Percentiles rank a stretch among this genome's conserved stretches.
phyloP scores from a whole-genome alignment of 768 basidiomycete species.

The Leccinellum luteum region DNA sequence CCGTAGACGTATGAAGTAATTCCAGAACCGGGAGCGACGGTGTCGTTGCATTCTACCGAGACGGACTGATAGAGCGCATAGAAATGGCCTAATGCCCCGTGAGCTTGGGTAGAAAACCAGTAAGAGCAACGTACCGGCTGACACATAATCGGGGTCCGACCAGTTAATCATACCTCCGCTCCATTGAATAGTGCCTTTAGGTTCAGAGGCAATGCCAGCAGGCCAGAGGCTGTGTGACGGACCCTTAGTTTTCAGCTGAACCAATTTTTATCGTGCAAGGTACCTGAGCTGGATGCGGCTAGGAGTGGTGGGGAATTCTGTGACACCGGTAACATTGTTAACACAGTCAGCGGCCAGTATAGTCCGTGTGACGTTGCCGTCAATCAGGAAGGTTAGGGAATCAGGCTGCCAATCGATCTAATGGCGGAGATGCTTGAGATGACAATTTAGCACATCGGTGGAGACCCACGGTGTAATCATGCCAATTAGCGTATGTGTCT shows the following conservation, averaged over 20 bases:
- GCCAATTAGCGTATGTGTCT: constrained; percentile 70
- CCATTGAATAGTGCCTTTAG: constrained; percentile 76
- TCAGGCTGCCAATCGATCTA: constrained; percentile 83
- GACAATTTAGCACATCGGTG: not conserved
- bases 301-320: constrained; percentile 73
- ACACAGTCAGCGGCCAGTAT: constrained; percentile 58
- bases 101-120: not conserved
- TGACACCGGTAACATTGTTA: constrained; percentile 49
- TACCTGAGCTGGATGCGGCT: constrained; percentile 79
- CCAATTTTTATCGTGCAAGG: not conserved
- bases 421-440: not conserved
- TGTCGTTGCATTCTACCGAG: constrained; percentile 60
- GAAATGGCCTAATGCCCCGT: constrained; percentile 54
- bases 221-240: constrained; percentile 62
- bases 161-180: constrained; percentile 82
- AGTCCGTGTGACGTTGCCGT: constrained; percentile 69
- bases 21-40: constrained; percentile 39
- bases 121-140: constrained; percentile 46
- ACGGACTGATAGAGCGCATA: constrained; percentile 63
- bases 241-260: constrained; percentile 3
- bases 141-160: constrained; percentile 70
- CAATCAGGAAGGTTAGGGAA: constrained; percentile 62
- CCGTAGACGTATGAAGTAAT: constrained; percentile 66
- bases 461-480: constrained; percentile 66
- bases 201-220: constrained; percentile 61